A percentile compares a stretch with the other conserved stretches of the same genome.
Evolutionary conservation across 257 asterid genomes (phyloP).

Genomic region (Paraleonurus japonicus): DNA sequence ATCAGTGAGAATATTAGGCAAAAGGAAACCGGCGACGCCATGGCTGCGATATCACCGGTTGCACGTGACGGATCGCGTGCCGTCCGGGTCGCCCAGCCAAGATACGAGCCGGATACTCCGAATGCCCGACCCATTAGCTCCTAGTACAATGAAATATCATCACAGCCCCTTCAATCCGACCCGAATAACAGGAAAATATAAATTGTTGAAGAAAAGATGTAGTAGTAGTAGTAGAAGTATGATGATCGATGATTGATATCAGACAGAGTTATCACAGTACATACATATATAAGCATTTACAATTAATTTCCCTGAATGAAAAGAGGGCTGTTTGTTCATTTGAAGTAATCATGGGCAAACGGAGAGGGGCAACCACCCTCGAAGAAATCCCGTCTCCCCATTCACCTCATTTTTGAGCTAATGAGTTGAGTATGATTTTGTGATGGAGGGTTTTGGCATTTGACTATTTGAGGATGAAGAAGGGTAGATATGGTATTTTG

Average conservation of each 20-base stretch:
- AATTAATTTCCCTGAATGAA: neutral
- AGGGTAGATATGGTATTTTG: too few species aligned
- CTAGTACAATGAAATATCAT: constrained; percentile 13
- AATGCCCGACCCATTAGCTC: constrained; percentile 33
- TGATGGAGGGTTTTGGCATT: neutral
- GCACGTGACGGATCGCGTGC: constrained; percentile 25
- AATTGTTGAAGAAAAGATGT: too few species aligned
- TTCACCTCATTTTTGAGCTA: neutral
- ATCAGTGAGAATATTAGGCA: constrained; percentile 24
- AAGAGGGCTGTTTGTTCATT: neutral
- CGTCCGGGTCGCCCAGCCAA: constrained; percentile 44
- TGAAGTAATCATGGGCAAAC: neutral
- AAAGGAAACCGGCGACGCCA: constrained; percentile 28
- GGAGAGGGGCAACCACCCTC: constrained; percentile 43
- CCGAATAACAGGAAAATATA: too few species aligned
- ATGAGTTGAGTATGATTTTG: neutral
- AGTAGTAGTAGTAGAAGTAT: neutral
- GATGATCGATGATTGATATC: too few species aligned
- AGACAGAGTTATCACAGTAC: too few species aligned
- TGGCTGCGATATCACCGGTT: constrained; percentile 38
- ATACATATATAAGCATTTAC: too few species aligned
- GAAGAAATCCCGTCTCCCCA: neutral
- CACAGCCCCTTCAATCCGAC: constrained; percentile 28
- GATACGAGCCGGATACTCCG: constrained; percentile 26
- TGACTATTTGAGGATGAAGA: too few species aligned